Conservation (phyloP, 768 basidiomycete species). For the Cystobasidium ongulense region DNA sequence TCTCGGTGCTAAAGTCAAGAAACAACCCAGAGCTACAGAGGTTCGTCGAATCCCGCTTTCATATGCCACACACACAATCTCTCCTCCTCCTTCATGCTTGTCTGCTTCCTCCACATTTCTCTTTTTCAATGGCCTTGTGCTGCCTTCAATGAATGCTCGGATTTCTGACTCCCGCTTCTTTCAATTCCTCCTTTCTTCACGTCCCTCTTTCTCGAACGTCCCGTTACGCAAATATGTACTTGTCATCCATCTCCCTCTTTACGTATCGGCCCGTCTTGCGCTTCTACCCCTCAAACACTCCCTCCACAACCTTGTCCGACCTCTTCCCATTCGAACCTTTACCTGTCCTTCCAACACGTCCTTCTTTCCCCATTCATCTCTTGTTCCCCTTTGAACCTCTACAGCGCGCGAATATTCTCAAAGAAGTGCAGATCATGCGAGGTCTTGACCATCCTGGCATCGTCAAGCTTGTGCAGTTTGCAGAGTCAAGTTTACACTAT, state of each 20-base stretch:
- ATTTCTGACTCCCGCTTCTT: constrained; percentile 9
- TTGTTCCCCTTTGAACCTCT: constrained; percentile 31
- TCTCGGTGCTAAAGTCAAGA: constrained; percentile 40
- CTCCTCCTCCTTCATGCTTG: neutral
- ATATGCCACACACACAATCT: neutral
- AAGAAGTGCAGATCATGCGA: constrained; percentile 99
- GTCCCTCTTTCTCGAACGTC: neutral
- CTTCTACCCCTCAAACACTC: neutral
- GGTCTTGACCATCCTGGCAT: constrained; percentile 84
- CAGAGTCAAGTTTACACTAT: constrained; percentile 84
- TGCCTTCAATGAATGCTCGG: neutral
- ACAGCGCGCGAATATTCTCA: constrained; percentile 94
- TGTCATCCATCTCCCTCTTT: too few relatives aligned
- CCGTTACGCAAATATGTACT: too few relatives aligned
- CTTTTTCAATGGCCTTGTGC: constrained; percentile 6
- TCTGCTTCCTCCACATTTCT: neutral
- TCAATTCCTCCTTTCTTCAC: neutral
- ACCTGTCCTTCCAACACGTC: constrained; percentile 16
- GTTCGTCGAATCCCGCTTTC: constrained; percentile 35
- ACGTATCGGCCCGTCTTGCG: neutral
- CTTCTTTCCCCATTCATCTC: constrained; percentile 22
- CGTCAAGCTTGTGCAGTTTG: constrained; percentile 83
- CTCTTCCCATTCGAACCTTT: too few relatives aligned
- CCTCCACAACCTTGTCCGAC: constrained; percentile 38
- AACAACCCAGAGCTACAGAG: constrained; percentile 43